Evolutionary conservation across 495 filamentous ascomycete genomes (phyloP).

Genomic region (Lasiosphaeria hispida): DNA sequence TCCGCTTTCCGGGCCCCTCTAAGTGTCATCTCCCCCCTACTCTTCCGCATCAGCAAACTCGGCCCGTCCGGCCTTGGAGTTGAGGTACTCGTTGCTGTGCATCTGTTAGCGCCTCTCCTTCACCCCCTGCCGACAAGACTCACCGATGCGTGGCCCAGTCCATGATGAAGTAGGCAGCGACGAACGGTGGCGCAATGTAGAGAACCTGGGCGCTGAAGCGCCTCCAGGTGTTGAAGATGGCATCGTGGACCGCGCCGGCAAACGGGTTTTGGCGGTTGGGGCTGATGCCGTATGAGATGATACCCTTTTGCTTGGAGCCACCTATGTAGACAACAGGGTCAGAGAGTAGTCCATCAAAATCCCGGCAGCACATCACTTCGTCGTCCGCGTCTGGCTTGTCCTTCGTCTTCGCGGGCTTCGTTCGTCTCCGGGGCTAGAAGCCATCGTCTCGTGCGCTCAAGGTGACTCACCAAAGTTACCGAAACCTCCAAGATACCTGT

Average conservation of each 20-base stretch:
- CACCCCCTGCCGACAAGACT: conserved; percentile 23
- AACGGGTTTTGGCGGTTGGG: conserved; percentile 57
- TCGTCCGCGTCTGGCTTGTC: too few relatives aligned
- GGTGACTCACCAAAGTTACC: conserved; percentile 73
- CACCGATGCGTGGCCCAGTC: conserved; percentile 86
- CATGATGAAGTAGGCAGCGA: conserved; percentile 73
- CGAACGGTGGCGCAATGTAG: conserved; percentile 76
- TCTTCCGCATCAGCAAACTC: conserved; percentile 50
- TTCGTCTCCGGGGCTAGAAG: neutral
- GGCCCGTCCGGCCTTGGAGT: conserved; percentile 82
- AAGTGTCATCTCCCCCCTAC: conserved; percentile 25
- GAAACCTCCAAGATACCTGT: conserved; percentile 82
- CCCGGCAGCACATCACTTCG: too few relatives aligned
- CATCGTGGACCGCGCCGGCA: conserved; percentile 54
- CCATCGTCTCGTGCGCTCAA: neutral
- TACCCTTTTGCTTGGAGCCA: conserved; percentile 54
- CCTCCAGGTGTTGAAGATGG: conserved; percentile 63
- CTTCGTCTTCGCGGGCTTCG: neutral
- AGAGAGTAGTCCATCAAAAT: conserved; percentile 16
- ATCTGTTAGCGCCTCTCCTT: conserved; percentile 16
- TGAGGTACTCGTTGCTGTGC: conserved; percentile 84
- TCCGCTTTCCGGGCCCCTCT: conserved; percentile 5
- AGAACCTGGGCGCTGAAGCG: conserved; percentile 66
- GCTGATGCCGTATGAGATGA: conserved; percentile 51
- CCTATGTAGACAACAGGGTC: conserved; percentile 28